Evolutionary conservation across 2,329 filamentous ascomycete genomes (phyloP).

Genomic region (Xylariaceae sp.): DNA sequence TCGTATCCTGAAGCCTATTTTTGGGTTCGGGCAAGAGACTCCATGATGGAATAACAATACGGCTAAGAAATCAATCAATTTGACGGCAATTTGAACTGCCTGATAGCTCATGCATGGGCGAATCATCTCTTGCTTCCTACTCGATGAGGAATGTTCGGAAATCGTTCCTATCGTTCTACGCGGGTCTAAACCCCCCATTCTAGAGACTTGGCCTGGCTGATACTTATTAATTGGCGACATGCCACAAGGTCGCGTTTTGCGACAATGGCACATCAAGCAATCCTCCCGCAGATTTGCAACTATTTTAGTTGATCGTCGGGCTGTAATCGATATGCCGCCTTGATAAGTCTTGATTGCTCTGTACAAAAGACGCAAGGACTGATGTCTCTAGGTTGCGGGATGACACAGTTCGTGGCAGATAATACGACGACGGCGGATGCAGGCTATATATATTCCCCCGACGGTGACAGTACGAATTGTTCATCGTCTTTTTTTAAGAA

Average conservation of each 20-base stretch:
- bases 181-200: conserved; percentile 9
- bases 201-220: conserved; percentile 5
- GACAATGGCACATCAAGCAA: conserved; percentile 19
- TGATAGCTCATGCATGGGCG: background rate
- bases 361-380: conserved; percentile 3
- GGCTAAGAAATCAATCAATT: background rate
- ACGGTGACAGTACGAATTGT: no score
- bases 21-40: background rate
- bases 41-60: no score
- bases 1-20: background rate
- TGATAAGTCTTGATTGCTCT: conserved; percentile 4
- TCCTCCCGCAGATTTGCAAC: conserved; percentile 18
- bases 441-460: no score
- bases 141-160: background rate
- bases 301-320: conserved; percentile 17
- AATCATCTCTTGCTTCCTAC: background rate
- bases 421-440: no score
- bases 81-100: background rate
- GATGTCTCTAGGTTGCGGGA: conserved; percentile 6
- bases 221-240: conserved; percentile 12
- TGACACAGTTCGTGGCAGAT: conserved; percentile 5
- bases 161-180: conserved; percentile 8
- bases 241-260: conserved; percentile 18
- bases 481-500: no score
- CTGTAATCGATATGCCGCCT: conserved; percentile 5